Evolutionary conservation across 129 eudicot genomes (phyloP), one percentile per base, ranked within the genome.

Genomic region (Pittosporum tobira): DNA sequence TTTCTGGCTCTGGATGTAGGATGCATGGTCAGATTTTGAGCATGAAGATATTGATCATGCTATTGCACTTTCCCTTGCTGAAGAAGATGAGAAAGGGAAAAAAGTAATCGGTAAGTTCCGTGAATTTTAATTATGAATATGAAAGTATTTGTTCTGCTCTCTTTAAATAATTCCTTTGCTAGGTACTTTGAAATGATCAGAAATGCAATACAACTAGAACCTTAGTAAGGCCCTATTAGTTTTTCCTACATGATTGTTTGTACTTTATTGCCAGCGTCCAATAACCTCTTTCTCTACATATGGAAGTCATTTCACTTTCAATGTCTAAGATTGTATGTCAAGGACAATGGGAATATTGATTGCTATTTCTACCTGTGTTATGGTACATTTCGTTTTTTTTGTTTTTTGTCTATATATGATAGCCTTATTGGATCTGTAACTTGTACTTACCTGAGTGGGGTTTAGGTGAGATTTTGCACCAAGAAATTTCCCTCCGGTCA

Each of bases 11-110:
- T 44, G 31, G 37, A 54, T 83, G 75, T 70, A 87, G 99, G 91
- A 84, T 79, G 75, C 63, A 10, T 70, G 66, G 70, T 75, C 86
- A 38, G 96, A 91, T 64, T 79, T 76, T 77, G 91, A 77, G 13
- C 51, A 61, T 20, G 91, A 87, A 71, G 99, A 93, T 55, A 67
- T 87, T 29, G 96, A 93, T 62, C 77, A 70, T 58, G 99, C 99
- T 5, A 87, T 93, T 58, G 99, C 99, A 50, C 83, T 81, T 61
- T 93, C 99, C 45, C 84, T 93, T 55, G 79, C 82, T 43, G 96
- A 83, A 73, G 87, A 85, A 67, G 96, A 84, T n/a, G 70, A 61
- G 43, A 75, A 69, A 65, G 73, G 99, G 27, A 93, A 87, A 59
- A 87, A 72, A 69, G 85, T 84, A 44, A 71, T 81, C 27, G 96